Percentiles rank a stretch among this genome's conserved stretches.
phyloP scores from a whole-genome alignment of 1,284 basidiomycete genomes.

The Boletus austroedulis region DNA sequence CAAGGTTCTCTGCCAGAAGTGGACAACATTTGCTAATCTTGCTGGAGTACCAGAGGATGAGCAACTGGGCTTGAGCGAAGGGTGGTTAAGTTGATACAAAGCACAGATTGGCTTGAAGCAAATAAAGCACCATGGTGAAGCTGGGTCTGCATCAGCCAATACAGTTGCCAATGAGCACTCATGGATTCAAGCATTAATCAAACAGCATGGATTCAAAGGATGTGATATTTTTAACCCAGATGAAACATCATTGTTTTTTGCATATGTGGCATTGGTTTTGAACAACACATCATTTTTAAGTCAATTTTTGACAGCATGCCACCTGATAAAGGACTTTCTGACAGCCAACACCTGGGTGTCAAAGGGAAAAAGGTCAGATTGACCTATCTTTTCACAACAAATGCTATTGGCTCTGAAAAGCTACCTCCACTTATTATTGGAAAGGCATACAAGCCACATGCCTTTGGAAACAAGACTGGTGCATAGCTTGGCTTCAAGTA shows the following conservation, averaged over 20 bases:
- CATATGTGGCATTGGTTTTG: background rate
- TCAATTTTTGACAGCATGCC: background rate
- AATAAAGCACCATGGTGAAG: conserved; percentile 4
- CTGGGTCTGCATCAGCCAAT: background rate
- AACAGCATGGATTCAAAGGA: background rate
- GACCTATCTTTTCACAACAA: background rate
- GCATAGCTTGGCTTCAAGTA: background rate
- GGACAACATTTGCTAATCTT: conserved; percentile 11
- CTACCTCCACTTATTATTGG: background rate
- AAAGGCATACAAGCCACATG: background rate
- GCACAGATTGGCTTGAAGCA: background rate
- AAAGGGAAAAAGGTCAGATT: background rate
- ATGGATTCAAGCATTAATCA: background rate
- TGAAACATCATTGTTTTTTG: background rate
- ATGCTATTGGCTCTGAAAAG: background rate
- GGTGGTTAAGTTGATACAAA: conserved; percentile 1
- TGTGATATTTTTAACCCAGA: conserved; percentile 12
- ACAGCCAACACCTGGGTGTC: background rate
- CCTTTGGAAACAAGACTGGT: background rate
- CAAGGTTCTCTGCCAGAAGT: conserved; percentile 7
- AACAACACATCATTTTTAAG: too few relatives aligned
- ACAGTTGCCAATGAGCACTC: background rate
- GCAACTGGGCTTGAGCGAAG: background rate
- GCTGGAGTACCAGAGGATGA: conserved; percentile 5
- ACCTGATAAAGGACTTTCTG: background rate